Conservation (phyloP, 2,329 filamentous ascomycete species). For the Calycina herbarum region DNA sequence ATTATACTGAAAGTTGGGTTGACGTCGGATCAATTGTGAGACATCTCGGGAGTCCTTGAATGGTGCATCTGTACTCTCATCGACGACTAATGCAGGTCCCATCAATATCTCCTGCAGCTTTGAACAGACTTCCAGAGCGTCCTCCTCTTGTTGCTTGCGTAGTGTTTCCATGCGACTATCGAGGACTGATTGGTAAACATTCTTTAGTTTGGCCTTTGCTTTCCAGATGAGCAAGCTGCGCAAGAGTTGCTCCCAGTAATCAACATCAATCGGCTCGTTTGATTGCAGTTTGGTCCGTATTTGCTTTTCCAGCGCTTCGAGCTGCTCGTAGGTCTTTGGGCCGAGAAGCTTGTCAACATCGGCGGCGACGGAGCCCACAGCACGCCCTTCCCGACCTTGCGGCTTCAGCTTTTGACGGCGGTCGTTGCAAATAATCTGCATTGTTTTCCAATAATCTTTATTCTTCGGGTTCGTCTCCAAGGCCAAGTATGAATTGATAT, state of each 20-base stretch:
- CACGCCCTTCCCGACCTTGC: conserved; percentile 62
- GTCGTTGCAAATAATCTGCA: conserved; percentile 81
- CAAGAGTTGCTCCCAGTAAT: conserved; percentile 96
- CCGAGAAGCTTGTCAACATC: conserved; percentile 87
- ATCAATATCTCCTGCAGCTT: conserved; percentile 54
- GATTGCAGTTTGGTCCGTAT: conserved; percentile 83
- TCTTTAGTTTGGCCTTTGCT: conserved; percentile 79
- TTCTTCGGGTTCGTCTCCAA: conserved; percentile 79
- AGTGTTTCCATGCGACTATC: conserved; percentile 67
- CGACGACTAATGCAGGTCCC: conserved; percentile 34
- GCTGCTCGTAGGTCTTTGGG: conserved; percentile 81
- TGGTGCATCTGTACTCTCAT: conserved; percentile 28
- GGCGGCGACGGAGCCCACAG: conserved; percentile 76
- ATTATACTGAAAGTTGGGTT: conserved; percentile 42
- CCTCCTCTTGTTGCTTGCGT: conserved; percentile 65
- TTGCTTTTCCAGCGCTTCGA: conserved; percentile 84
- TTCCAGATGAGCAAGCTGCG: conserved; percentile 87
- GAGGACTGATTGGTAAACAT: conserved; percentile 74
- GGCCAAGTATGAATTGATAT: conserved; percentile 76
- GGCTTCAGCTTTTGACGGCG: conserved; percentile 65
- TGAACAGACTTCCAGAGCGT: conserved; percentile 56
- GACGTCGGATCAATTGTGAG: conserved; percentile 25
- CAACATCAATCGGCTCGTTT: conserved; percentile 84
- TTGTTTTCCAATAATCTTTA: conserved; percentile 87
- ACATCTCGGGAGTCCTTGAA: conserved; percentile 17